phyloP scores from a whole-genome alignment of 1,284 basidiomycete species.

The Cutaneotrichosporon spelunceum region DNA sequence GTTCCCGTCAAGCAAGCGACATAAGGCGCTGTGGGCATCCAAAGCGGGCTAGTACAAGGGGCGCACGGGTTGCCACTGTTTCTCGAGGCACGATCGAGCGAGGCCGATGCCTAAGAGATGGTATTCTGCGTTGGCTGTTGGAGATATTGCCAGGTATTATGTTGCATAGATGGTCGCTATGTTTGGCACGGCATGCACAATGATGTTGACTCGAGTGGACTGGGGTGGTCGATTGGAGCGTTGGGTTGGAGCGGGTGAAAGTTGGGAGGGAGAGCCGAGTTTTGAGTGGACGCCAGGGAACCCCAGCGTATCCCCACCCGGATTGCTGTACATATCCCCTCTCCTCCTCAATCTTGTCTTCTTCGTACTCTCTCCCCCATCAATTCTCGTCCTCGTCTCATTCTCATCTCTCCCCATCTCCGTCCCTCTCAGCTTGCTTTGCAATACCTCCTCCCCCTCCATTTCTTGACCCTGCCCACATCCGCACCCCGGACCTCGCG shows the following conservation, averaged over 20 bases:
- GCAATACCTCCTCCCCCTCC: neutral
- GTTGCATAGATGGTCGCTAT: neutral
- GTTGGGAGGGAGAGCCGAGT: too few relatives aligned
- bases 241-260: neutral
- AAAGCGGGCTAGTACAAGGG: neutral
- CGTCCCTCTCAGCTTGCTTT: neutral
- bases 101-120: neutral
- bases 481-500: neutral
- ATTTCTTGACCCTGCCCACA: neutral
- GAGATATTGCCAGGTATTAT: neutral
- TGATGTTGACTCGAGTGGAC: too few relatives aligned
- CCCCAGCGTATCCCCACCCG: too few relatives aligned
- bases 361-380: constrained; percentile 1
- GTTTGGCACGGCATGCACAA: constrained; percentile 6
- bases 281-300: too few relatives aligned
- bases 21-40: neutral
- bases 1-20: constrained; percentile 25
- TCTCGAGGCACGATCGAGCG: neutral
- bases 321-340: neutral
- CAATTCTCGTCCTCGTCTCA: neutral
- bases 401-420: neutral
- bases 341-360: neutral
- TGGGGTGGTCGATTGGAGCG: neutral
- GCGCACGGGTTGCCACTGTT: neutral
- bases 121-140: neutral